Percentiles rank a stretch among this genome's conserved stretches.
Conservation (phyloP, 2,329 filamentous ascomycete species). For the Talaromyces sp. region DNA sequence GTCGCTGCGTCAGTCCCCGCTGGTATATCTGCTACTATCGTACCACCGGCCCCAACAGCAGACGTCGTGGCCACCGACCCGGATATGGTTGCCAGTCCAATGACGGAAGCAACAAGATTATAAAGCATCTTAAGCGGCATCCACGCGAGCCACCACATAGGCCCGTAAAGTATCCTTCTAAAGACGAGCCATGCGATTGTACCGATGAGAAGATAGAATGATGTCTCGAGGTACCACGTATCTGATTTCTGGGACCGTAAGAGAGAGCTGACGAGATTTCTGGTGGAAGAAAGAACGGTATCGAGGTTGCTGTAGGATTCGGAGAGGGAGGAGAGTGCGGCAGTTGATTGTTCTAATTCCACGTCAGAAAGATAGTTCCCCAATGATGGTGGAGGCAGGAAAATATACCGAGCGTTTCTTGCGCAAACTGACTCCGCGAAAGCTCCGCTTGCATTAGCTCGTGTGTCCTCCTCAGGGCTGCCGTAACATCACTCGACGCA, state of each 20-base stretch:
- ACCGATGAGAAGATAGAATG: constrained; percentile 73
- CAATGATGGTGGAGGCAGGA: too few species aligned
- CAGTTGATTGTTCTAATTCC: constrained; percentile 65
- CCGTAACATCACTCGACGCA: constrained; percentile 78
- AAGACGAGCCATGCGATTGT: constrained; percentile 86
- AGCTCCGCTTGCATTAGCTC: constrained; percentile 82
- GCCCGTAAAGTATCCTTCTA: constrained; percentile 79
- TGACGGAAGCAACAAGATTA: constrained; percentile 54
- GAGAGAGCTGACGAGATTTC: constrained; percentile 71
- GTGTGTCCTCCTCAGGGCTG: constrained; percentile 79
- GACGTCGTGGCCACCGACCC: constrained; percentile 25
- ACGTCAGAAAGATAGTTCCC: constrained; percentile 7
- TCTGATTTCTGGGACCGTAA: constrained; percentile 90
- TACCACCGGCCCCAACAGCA: constrained; percentile 19
- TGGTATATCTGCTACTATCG: constrained; percentile 21
- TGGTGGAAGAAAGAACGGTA: constrained; percentile 69
- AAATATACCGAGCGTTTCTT: constrained; percentile 65
- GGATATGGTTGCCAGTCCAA: constrained; percentile 50
- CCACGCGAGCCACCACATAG: constrained; percentile 84
- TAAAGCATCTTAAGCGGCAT: constrained; percentile 70
- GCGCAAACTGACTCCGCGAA: constrained; percentile 80
- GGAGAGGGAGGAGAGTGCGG: constrained; percentile 73
- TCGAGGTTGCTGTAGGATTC: constrained; percentile 80
- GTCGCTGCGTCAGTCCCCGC: constrained; percentile 16
- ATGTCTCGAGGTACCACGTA: constrained; percentile 93